phyloP scores from a whole-genome alignment of 257 asterid genomes.

The Plectranthus barbatus region DNA sequence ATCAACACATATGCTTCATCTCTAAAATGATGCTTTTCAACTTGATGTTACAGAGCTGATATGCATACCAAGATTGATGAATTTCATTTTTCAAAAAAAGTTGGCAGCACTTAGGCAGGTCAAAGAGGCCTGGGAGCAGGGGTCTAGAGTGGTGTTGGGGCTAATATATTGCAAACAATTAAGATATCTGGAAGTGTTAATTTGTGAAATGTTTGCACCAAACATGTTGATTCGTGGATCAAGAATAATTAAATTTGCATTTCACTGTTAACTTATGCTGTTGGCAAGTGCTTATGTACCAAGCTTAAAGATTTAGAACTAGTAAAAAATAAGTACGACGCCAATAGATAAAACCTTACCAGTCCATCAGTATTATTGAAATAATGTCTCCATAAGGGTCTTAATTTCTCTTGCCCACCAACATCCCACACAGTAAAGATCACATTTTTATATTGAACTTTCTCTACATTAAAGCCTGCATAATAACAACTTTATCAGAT shows the following conservation, averaged over 20 bases:
- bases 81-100: no score
- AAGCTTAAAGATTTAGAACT: neutral
- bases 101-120: no score
- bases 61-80: no score
- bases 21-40: no score
- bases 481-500: constrained; percentile 19
- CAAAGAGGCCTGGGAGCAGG: no score
- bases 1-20: no score
- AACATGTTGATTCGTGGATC: neutral
- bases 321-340: neutral
- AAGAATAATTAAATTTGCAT: constrained; percentile 3
- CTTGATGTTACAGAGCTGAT: no score
- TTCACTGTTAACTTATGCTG: neutral
- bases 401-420: constrained; percentile 90
- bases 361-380: constrained; percentile 91
- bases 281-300: neutral
- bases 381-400: constrained; percentile 98
- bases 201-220: neutral
- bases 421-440: constrained; percentile 97
- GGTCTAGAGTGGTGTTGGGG: no score
- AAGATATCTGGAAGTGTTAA: no score
- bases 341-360: constrained; percentile 35
- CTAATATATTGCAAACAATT: no score
- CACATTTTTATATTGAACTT: constrained; percentile 92
- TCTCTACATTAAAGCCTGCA: constrained; percentile 97